Conservation (phyloP, 371 early-diverging fungal species). For the Saksenaea vasiformis region DNA sequence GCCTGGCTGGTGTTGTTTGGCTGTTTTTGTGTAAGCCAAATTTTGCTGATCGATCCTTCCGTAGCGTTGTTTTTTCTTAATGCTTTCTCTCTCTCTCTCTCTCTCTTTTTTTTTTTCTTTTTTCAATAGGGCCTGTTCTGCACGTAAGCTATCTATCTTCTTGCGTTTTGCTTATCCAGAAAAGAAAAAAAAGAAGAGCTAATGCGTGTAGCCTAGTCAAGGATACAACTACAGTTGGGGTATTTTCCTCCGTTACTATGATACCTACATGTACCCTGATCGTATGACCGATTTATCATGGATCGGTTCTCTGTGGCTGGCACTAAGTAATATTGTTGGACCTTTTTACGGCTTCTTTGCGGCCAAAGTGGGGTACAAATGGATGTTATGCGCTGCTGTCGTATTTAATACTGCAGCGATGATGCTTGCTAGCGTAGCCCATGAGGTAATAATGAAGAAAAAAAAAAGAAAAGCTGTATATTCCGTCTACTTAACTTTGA, state of each 20-base stretch:
- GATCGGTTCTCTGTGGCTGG: slow-evolving; percentile 44
- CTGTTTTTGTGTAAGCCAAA: slow-evolving; percentile 26
- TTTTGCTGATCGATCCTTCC: neutral
- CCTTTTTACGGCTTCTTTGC: slow-evolving; percentile 50
- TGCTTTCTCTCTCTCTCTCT: neutral
- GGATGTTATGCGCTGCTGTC: slow-evolving; percentile 49
- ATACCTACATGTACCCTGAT: slow-evolving; percentile 27
- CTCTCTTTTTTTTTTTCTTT: neutral
- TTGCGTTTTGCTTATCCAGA: neutral
- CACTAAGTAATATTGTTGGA: slow-evolving; percentile 36
- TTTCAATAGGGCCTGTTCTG: slow-evolving; percentile 33
- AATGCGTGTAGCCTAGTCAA: slow-evolving; percentile 32
- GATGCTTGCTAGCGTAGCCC: slow-evolving; percentile 64
- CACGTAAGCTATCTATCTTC: slow-evolving; percentile 27
- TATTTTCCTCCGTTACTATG: slow-evolving; percentile 40
- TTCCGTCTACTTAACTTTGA: neutral
- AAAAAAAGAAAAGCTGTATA: neutral
- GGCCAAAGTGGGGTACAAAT: slow-evolving; percentile 53
- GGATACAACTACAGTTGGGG: slow-evolving; percentile 41
- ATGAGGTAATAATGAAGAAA: slow-evolving; percentile 44
- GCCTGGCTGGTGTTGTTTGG: slow-evolving; percentile 32
- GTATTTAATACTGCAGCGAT: slow-evolving; percentile 53
- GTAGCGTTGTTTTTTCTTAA: neutral
- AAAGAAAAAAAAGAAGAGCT: too few relatives aligned
- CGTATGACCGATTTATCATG: slow-evolving; percentile 44